phyloP scores from a whole-genome alignment of 805 yeast species.

The Tetrapisispora namnaoensis region DNA sequence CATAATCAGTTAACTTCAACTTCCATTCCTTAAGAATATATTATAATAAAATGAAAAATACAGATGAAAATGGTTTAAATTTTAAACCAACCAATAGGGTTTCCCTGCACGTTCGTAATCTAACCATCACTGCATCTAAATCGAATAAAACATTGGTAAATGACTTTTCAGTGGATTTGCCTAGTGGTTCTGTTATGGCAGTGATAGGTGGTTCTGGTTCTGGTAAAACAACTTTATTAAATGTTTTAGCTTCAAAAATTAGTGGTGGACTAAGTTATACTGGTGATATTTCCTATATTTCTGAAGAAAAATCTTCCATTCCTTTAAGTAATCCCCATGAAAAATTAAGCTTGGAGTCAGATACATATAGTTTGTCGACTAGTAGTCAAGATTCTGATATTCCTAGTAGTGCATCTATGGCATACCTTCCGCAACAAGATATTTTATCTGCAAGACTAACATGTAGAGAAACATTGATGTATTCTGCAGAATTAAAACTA shows the following conservation, averaged over 20 bases:
- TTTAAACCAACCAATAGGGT: slow-evolving; percentile 17
- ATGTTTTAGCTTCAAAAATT: slow-evolving; percentile 49
- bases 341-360: not conserved
- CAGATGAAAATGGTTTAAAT: slow-evolving; percentile 19
- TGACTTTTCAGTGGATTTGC: slow-evolving; percentile 49
- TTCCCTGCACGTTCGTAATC: slow-evolving; percentile 18
- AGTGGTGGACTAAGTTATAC: slow-evolving; percentile 32
- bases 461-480: slow-evolving; percentile 56
- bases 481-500: slow-evolving; percentile 63
- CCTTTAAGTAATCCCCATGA: not conserved
- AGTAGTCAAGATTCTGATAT: not conserved
- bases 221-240: slow-evolving; percentile 74
- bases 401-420: slow-evolving; percentile 15
- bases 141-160: slow-evolving; percentile 33
- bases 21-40: no score
- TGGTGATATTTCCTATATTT: slow-evolving; percentile 33
- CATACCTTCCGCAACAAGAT: slow-evolving; percentile 74
- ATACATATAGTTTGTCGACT: not conserved
- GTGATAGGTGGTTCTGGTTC: slow-evolving; percentile 84
- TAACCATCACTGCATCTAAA: slow-evolving; percentile 21
- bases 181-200: slow-evolving; percentile 57
- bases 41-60: not conserved
- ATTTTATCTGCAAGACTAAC: slow-evolving; percentile 61
- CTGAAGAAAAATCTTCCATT: slow-evolving; percentile 5
- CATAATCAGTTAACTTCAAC: no score